phyloP scores from a whole-genome alignment of 2,329 filamentous ascomycete genomes.

The Fusarium nisikadoi region DNA sequence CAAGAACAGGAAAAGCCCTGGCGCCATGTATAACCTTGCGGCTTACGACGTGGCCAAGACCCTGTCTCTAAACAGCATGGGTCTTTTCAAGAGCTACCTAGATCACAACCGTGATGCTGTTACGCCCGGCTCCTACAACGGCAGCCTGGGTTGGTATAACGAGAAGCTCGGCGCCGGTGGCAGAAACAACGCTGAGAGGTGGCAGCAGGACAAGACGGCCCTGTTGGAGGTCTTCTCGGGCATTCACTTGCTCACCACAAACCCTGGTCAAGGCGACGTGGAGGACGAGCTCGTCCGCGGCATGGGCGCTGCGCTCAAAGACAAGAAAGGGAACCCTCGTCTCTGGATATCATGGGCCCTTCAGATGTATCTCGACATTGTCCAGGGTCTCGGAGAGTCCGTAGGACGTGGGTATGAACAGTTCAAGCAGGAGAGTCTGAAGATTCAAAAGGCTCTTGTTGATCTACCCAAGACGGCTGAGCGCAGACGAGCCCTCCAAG shows the following conservation, averaged over 20 bases:
- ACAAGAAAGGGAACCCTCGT: not conserved
- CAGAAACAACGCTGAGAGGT: slow-evolving; percentile 3
- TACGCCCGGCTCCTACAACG: slow-evolving; percentile 24
- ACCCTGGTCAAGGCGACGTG: not conserved
- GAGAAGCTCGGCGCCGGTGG: not conserved
- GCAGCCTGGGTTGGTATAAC: slow-evolving; percentile 34
- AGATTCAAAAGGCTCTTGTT: slow-evolving; percentile 29
- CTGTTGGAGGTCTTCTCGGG: slow-evolving; percentile 23
- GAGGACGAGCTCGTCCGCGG: slow-evolving; percentile 40
- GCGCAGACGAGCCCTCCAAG: slow-evolving; percentile 5
- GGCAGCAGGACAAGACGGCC: slow-evolving; percentile 25
- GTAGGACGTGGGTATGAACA: not conserved
- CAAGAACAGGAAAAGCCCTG: not conserved
- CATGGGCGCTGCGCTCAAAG: not conserved
- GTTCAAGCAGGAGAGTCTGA: slow-evolving; percentile 23
- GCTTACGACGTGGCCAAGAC: slow-evolving; percentile 22
- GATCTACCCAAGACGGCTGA: not conserved
- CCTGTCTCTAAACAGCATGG: slow-evolving; percentile 4
- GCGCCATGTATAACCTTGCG: slow-evolving; percentile 11
- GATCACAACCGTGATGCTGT: accelerated
- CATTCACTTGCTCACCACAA: slow-evolving; percentile 14
- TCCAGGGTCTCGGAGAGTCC: slow-evolving; percentile 14
- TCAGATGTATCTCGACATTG: slow-evolving; percentile 34
- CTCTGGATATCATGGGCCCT: slow-evolving; percentile 33
- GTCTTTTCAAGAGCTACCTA: not conserved